phyloP scores from a whole-genome alignment of 352 stramenopile species.

The Phytophthora aleatoria region DNA sequence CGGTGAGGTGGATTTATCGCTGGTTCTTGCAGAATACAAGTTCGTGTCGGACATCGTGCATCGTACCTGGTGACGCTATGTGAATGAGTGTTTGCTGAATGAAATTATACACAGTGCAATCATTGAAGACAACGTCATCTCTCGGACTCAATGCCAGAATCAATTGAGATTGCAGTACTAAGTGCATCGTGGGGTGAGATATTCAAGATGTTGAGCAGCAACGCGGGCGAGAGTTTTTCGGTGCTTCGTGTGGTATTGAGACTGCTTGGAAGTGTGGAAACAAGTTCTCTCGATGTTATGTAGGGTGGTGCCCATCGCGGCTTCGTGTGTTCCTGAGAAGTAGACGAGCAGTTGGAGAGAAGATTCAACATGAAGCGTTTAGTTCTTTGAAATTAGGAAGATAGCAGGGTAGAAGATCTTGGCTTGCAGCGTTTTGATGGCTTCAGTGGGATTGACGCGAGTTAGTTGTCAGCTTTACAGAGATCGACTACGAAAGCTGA shows the following conservation, averaged over 20 bases:
- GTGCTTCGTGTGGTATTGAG: constrained; percentile 30
- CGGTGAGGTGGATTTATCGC: background rate
- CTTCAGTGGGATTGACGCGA: no score
- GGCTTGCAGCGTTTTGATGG: background rate
- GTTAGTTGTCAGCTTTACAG: no score
- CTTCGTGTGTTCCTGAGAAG: constrained; percentile 20
- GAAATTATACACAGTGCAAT: background rate
- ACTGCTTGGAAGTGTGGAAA: constrained; percentile 47
- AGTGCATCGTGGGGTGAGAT: constrained; percentile 20
- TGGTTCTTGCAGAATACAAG: constrained; percentile 53
- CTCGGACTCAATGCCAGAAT: background rate
- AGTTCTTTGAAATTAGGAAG: no score
- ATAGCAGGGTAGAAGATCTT: constrained; percentile 8
- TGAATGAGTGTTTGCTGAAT: constrained; percentile 52
- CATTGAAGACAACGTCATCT: constrained; percentile 4
- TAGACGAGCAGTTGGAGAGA: constrained; percentile 1
- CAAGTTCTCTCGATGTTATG: constrained; percentile 53
- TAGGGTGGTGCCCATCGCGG: constrained; percentile 49
- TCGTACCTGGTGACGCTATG: constrained; percentile 76
- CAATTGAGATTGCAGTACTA: constrained; percentile 12
- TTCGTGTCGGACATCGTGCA: constrained; percentile 59
- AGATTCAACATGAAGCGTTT: background rate
- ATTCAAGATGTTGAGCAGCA: constrained; percentile 11
- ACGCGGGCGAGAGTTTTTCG: constrained; percentile 1
- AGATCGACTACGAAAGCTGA: no score